Evolutionary conservation across 208 protist genomes (phyloP).

Genomic region (Wallacemonas rigidus): DNA sequence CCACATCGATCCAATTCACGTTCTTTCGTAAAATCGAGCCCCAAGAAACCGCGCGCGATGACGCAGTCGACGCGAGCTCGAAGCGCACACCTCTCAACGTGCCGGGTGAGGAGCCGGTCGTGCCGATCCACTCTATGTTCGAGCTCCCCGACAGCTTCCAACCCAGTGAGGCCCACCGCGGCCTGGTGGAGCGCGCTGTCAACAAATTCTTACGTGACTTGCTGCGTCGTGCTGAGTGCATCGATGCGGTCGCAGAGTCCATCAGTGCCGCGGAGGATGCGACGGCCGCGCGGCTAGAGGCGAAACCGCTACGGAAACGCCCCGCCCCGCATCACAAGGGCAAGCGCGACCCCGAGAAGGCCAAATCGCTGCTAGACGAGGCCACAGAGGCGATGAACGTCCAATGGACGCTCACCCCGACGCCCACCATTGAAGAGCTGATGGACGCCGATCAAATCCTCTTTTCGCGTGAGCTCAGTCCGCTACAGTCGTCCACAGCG

Average conservation of each 20-base stretch:
- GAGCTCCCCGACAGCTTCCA: constrained; percentile 77
- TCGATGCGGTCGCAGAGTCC: constrained; percentile 80
- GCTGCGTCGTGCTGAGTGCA: constrained; percentile 79
- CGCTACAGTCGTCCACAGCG: constrained; percentile 85
- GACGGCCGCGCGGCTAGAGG: constrained; percentile 72
- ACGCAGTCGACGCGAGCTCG: too few species aligned
- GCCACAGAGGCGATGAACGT: constrained; percentile 72
- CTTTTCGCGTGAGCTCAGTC: constrained; percentile 74
- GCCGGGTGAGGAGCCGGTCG: constrained; percentile 11
- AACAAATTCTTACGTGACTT: constrained; percentile 92
- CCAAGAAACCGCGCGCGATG: constrained; percentile 14
- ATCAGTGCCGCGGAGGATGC: constrained; percentile 81
- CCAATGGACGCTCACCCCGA: constrained; percentile 75
- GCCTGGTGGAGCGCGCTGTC: constrained; percentile 77
- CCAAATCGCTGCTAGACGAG: constrained; percentile 85
- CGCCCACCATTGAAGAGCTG: constrained; percentile 85
- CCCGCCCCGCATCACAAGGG: constrained; percentile 11
- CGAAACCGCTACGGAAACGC: constrained; percentile 73
- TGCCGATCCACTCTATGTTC: constrained; percentile 73
- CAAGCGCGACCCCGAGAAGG: constrained; percentile 23
- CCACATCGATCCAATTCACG: constrained; percentile 73
- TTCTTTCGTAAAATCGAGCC: constrained; percentile 81
- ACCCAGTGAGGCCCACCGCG: constrained; percentile 75
- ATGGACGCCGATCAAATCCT: constrained; percentile 91
- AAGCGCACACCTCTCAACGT: not conserved